These are phyloP conservation scores for Cystobasidium pallidum DNA, from an alignment of 1,284 basidiomycete genomes.

Conservation along the genomic window DNA sequence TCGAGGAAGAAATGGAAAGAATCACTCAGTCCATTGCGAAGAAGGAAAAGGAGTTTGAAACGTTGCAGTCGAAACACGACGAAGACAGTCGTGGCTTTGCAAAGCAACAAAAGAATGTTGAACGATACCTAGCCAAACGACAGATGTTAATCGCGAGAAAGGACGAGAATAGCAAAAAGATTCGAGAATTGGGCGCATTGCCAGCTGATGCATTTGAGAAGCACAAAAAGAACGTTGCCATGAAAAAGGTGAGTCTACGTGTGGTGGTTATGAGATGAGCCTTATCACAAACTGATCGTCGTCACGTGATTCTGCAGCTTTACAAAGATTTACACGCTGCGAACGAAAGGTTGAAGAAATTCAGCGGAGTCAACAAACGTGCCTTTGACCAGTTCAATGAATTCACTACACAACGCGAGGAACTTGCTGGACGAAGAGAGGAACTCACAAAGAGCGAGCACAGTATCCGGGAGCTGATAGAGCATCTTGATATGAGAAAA, in stretches of 20 bases:
- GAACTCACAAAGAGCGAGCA: slow-evolving; percentile 86
- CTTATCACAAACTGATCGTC: no score
- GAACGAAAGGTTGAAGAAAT: slow-evolving; percentile 92
- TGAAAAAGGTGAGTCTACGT: slow-evolving; percentile 71
- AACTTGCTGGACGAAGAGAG: slow-evolving; percentile 78
- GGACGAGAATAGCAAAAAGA: slow-evolving; percentile 90
- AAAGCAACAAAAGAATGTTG: slow-evolving; percentile 89
- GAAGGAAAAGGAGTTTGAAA: slow-evolving; percentile 70
- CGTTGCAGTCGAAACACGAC: slow-evolving; percentile 74
- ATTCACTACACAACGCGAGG: slow-evolving; percentile 96
- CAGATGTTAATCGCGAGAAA: slow-evolving; percentile 80
- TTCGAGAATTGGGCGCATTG: slow-evolving; percentile 91
- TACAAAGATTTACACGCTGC: slow-evolving; percentile 86
- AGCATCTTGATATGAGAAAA: slow-evolving; percentile 92
- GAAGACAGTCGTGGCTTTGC: slow-evolving; percentile 84
- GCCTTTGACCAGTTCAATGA: slow-evolving; percentile 98
- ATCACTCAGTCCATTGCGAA: slow-evolving; percentile 69
- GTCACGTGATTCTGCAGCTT: slow-evolving; percentile 64
- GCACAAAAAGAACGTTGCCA: slow-evolving; percentile 69
- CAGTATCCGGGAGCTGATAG: slow-evolving; percentile 92
- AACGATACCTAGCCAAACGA: slow-evolving; percentile 88
- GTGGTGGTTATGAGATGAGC: no score
- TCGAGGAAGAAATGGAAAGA: slow-evolving; percentile 63
- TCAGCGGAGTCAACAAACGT: slow-evolving; percentile 98
- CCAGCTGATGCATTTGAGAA: slow-evolving; percentile 98